These are phyloP conservation scores for Verticillium longisporum DNA, from an alignment of 2,329 filamentous ascomycete species.

Conservation along the genomic window DNA sequence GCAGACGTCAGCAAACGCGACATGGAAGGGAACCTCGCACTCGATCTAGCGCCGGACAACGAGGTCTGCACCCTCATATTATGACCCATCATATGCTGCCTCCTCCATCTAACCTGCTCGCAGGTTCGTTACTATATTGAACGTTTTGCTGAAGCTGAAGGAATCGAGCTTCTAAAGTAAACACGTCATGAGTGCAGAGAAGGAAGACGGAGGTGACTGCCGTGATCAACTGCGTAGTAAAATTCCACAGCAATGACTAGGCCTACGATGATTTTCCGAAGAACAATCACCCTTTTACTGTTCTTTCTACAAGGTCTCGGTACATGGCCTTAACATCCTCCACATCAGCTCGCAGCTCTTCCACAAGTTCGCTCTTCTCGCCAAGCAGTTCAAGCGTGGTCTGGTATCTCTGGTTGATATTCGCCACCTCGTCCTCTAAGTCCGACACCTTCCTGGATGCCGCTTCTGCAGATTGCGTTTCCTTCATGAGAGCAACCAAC, in stretches of 20 bases:
- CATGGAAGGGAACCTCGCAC: conserved; percentile 59
- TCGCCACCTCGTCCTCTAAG: conserved; percentile 61
- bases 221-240: neutral
- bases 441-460: conserved; percentile 53
- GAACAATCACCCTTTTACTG: conserved; percentile 49
- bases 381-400: conserved; percentile 91
- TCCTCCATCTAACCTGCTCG: neutral
- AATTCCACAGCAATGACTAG: neutral
- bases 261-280: neutral
- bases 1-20: conserved; percentile 78
- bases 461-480: conserved; percentile 64
- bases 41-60: conserved; percentile 79
- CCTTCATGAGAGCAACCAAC: conserved; percentile 84
- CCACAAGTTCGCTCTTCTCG: conserved; percentile 92
- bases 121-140: conserved; percentile 72
- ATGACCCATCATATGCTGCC: neutral
- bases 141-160: conserved; percentile 74
- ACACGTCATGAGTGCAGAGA: no score
- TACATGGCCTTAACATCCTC: conserved; percentile 95
- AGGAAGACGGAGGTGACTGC: neutral
- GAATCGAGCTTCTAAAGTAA: conserved; percentile 52
- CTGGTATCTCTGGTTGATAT: conserved; percentile 73
- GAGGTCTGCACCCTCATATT: conserved; percentile 49
- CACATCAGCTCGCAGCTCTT: conserved; percentile 85
- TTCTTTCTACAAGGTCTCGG: conserved; percentile 81